phyloP scores from a whole-genome alignment of 2,329 filamentous ascomycete genomes.

The Chaetomiaceae sp. region DNA sequence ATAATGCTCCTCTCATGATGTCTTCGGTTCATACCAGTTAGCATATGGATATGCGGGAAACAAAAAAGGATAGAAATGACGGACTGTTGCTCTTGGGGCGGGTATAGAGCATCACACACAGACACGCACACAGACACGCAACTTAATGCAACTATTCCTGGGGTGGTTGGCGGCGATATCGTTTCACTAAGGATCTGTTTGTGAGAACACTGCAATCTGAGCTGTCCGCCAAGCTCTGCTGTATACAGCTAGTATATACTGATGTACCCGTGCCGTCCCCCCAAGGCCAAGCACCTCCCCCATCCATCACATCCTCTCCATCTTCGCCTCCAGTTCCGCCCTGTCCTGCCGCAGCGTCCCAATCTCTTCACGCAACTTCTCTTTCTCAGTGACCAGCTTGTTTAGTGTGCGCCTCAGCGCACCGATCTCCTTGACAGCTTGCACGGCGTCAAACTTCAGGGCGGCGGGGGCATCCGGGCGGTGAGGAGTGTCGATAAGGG shows the following conservation, averaged over 20 bases:
- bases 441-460: neutral
- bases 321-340: neutral
- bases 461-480: neutral
- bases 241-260: no score
- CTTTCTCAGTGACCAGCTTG: neutral
- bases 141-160: conserved; percentile 7
- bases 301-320: neutral
- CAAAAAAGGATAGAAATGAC: conserved; percentile 14
- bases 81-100: conserved; percentile 7
- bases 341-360: neutral
- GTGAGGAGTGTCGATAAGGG: neutral
- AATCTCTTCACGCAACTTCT: neutral
- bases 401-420: neutral
- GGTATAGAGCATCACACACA: conserved; percentile 7
- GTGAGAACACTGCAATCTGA: no score
- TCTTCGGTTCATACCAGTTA: conserved; percentile 17
- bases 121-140: conserved; percentile 6
- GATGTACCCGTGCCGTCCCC: no score
- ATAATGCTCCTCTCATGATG: conserved; percentile 29
- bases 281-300: no score
- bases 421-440: neutral
- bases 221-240: no score
- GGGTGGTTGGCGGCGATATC: neutral
- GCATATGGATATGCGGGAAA: conserved; percentile 13
- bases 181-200: no score